phyloP scores from a whole-genome alignment of 306 rosid genomes.

The Datisca glomerata region DNA sequence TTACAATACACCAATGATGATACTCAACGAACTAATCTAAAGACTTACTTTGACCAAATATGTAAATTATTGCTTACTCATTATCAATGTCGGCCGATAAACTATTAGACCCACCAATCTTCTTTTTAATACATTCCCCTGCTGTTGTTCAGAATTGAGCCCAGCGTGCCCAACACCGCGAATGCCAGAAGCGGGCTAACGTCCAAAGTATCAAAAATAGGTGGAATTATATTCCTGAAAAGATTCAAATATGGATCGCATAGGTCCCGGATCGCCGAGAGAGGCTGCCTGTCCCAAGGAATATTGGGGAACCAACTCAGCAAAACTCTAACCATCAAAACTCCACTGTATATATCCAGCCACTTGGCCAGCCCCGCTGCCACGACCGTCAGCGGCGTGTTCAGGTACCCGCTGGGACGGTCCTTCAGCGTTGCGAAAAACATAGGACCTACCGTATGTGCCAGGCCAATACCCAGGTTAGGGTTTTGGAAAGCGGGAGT shows the following conservation, averaged over 20 bases:
- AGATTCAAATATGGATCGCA: constrained; percentile 85
- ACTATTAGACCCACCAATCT: not conserved
- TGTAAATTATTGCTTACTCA: constrained; percentile 8
- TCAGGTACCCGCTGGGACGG: constrained; percentile 36
- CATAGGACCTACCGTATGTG: constrained; percentile 19
- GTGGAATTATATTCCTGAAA: constrained; percentile 81
- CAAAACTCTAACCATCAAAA: constrained; percentile 86
- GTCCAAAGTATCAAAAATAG: constrained; percentile 71
- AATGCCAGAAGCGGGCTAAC: constrained; percentile 91
- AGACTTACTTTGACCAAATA: not conserved
- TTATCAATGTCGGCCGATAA: constrained; percentile 4
- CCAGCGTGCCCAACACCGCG: constrained; percentile 72
- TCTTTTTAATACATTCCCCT: constrained; percentile 15
- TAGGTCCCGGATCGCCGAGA: constrained; percentile 77
- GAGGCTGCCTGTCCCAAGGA: constrained; percentile 90
- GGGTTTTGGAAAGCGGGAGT: constrained; percentile 4
- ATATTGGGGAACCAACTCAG: constrained; percentile 98
- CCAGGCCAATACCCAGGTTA: not conserved
- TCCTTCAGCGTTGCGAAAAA: constrained; percentile 48
- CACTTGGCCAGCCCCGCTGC: constrained; percentile 88
- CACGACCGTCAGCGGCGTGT: constrained; percentile 90
- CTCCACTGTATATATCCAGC: constrained; percentile 93
- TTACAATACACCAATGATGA: not conserved
- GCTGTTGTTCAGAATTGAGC: constrained; percentile 41
- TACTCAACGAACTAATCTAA: not conserved